Evolutionary conservation across 768 basidiomycete species (phyloP).

Genomic region (Suillus cothurnatus): DNA sequence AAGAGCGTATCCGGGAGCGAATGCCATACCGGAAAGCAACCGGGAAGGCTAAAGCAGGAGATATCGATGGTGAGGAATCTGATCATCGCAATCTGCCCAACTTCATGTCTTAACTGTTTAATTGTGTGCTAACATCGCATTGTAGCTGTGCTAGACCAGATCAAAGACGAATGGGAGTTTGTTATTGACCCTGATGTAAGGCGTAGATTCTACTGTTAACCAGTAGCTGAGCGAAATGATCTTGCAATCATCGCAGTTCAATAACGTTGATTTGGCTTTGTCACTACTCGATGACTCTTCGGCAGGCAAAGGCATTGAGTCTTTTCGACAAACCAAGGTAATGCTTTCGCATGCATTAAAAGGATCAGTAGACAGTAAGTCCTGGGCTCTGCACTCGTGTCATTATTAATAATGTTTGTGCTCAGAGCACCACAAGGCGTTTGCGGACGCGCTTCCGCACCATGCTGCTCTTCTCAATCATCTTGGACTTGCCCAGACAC

Average conservation of each 20-base stretch:
- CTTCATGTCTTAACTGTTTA: background rate
- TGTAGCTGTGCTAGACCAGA: constrained; percentile 80
- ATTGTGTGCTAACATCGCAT: background rate
- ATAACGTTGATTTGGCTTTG: constrained; percentile 90
- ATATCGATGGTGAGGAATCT: constrained; percentile 74
- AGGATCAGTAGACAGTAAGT: constrained; percentile 86
- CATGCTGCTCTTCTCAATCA: constrained; percentile 79
- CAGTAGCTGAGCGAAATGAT: constrained; percentile 12
- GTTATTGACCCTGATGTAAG: constrained; percentile 80
- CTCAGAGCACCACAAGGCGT: constrained; percentile 90
- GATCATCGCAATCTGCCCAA: background rate
- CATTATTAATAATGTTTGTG: constrained; percentile 5
- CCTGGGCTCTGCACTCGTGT: constrained; percentile 2
- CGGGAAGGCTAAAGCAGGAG: constrained; percentile 65
- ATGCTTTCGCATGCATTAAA: constrained; percentile 80
- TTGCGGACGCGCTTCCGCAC: constrained; percentile 91
- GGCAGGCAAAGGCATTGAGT: constrained; percentile 70
- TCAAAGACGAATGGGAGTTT: constrained; percentile 89
- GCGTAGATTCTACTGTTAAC: constrained; percentile 10
- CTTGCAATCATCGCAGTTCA: constrained; percentile 59
- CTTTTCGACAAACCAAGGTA: constrained; percentile 75
- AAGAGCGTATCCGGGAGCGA: constrained; percentile 69
- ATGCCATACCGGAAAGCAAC: constrained; percentile 57
- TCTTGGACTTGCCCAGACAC: constrained; percentile 70
- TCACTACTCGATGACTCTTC: constrained; percentile 82